phyloP scores from a whole-genome alignment of 345 rosid genomes.

The Camelina hispida region DNA sequence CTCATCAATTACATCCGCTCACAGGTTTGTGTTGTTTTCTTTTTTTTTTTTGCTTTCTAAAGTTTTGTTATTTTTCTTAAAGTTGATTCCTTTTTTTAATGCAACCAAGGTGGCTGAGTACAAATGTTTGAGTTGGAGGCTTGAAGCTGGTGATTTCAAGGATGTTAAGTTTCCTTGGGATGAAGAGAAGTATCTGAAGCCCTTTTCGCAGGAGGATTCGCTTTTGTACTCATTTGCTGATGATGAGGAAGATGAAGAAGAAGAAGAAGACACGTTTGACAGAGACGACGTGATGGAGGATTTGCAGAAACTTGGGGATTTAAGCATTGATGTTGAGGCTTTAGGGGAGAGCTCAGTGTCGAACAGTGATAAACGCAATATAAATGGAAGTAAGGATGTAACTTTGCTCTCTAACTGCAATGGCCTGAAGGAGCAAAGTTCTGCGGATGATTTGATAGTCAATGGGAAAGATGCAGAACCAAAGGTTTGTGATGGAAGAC shows the following conservation, averaged over 20 bases:
- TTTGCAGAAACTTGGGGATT: slow-evolving; percentile 52
- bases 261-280: slow-evolving; percentile 65
- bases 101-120: slow-evolving; percentile 75
- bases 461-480: slow-evolving; percentile 44
- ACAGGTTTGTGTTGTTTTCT: slow-evolving; percentile 51
- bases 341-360: slow-evolving; percentile 37
- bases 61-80: background rate
- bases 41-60: background rate
- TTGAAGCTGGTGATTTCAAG: slow-evolving; percentile 47
- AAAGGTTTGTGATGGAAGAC: slow-evolving; percentile 45
- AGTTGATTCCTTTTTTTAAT: slow-evolving; percentile 19
- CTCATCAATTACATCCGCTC: slow-evolving; percentile 87
- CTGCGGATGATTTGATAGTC: slow-evolving; percentile 34
- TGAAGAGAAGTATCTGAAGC: slow-evolving; percentile 72
- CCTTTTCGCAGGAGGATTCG: slow-evolving; percentile 77
- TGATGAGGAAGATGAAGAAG: slow-evolving; percentile 78
- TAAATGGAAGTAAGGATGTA: slow-evolving; percentile 43
- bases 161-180: slow-evolving; percentile 52
- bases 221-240: slow-evolving; percentile 78
- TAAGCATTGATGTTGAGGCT: slow-evolving; percentile 49
- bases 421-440: slow-evolving; percentile 31
- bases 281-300: slow-evolving; percentile 57
- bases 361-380: slow-evolving; percentile 29
- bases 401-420: slow-evolving; percentile 46
- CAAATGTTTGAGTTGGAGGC: slow-evolving; percentile 74